Evolutionary conservation across 805 yeast species (phyloP).

Genomic region (Citeromyces nyonsensis): DNA sequence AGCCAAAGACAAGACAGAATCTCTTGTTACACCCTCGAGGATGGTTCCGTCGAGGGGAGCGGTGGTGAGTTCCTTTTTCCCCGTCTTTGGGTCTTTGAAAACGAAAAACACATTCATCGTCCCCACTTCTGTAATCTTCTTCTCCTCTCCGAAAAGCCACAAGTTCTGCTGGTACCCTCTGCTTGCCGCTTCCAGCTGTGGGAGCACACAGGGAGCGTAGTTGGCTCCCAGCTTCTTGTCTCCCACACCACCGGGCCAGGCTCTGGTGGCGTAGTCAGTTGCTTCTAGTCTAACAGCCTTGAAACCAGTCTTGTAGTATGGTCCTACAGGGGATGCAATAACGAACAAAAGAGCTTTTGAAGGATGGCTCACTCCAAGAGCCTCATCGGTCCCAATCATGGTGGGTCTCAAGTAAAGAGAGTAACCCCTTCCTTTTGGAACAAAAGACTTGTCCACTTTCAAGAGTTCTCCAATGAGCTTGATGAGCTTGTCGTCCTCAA

Average conservation of each 20-base stretch:
- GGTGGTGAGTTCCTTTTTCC: slow-evolving; percentile 83
- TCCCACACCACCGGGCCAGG: slow-evolving; percentile 99
- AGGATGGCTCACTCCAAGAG: slow-evolving; percentile 80
- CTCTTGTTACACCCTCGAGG: slow-evolving; percentile 93
- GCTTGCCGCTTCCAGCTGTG: slow-evolving; percentile 79
- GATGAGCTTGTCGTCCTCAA: slow-evolving; percentile 65
- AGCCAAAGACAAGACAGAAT: slow-evolving; percentile 65
- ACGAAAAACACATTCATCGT: slow-evolving; percentile 93
- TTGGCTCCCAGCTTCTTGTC: slow-evolving; percentile 94
- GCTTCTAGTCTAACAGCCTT: slow-evolving; percentile 92
- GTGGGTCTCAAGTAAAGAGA: slow-evolving; percentile 91
- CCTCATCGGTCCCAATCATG: slow-evolving; percentile 81
- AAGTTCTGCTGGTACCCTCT: slow-evolving; percentile 93
- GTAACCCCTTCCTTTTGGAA: slow-evolving; percentile 80
- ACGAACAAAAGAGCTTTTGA: slow-evolving; percentile 69
- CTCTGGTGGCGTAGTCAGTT: slow-evolving; percentile 90
- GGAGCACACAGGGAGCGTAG: slow-evolving; percentile 90
- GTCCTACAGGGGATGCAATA: slow-evolving; percentile 93
- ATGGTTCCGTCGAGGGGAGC: slow-evolving; percentile 97
- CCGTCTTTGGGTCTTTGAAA: slow-evolving; percentile 57
- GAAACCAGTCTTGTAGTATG: slow-evolving; percentile 90
- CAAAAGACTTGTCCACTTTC: slow-evolving; percentile 56
- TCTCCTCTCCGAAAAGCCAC: slow-evolving; percentile 90
- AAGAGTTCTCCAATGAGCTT: slow-evolving; percentile 67
- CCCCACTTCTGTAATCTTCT: slow-evolving; percentile 87